These are phyloP conservation scores for Exserohilum rostratum DNA, from an alignment of 2,329 filamentous ascomycete genomes.

Conservation along the genomic window DNA sequence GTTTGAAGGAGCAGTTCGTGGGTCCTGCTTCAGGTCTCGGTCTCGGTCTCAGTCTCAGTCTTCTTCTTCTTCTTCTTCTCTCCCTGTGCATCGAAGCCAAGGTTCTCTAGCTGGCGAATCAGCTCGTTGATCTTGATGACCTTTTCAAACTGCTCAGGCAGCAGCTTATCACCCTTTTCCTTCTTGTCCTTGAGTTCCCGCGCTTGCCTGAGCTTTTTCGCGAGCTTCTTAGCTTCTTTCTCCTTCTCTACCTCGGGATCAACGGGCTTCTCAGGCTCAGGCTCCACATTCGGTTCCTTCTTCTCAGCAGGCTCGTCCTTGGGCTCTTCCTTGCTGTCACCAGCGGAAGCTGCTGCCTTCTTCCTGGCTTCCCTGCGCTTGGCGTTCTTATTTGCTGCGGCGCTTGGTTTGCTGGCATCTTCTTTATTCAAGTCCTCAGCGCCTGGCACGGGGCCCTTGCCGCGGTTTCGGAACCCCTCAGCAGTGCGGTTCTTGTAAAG, in stretches of 20 bases:
- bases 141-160: constrained; percentile 96
- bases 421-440: constrained; percentile 61
- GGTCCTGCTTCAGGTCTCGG: constrained; percentile 32
- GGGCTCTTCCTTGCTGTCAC: constrained; percentile 59
- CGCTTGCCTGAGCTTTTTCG: constrained; percentile 94
- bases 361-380: constrained; percentile 74
- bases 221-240: constrained; percentile 89
- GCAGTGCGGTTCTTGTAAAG: constrained; percentile 93
- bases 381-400: constrained; percentile 78
- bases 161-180: constrained; percentile 78
- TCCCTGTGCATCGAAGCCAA: constrained; percentile 83
- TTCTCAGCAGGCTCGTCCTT: constrained; percentile 44
- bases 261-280: constrained; percentile 33
- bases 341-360: constrained; percentile 53
- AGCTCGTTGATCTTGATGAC: constrained; percentile 97
- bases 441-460: constrained; percentile 73
- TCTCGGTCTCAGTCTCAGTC: no score
- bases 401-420: constrained; percentile 58
- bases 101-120: constrained; percentile 80
- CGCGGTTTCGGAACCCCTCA: constrained; percentile 80
- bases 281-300: constrained; percentile 24
- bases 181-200: constrained; percentile 90
- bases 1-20: not conserved
- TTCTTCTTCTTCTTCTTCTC: constrained; percentile 70
- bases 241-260: constrained; percentile 81